Evolutionary conservation across 495 filamentous ascomycete genomes (phyloP).

Genomic region (Tuber melanosporum): DNA sequence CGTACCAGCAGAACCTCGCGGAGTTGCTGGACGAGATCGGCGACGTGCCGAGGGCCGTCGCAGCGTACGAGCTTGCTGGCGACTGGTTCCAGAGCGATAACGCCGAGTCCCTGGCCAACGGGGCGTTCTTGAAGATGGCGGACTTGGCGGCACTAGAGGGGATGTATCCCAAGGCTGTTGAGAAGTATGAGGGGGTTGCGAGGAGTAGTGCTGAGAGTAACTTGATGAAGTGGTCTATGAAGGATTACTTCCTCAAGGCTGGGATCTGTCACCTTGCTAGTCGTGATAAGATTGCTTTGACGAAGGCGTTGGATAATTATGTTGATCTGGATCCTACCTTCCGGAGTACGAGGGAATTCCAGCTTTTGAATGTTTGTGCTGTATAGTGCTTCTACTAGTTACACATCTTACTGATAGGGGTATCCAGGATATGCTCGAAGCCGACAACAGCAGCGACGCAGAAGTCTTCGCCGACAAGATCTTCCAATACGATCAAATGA

Average conservation of each 20-base stretch:
- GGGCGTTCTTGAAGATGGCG: constrained; percentile 78
- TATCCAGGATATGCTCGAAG: constrained; percentile 56
- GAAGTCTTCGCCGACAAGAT: constrained; percentile 79
- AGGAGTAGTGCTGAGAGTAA: constrained; percentile 65
- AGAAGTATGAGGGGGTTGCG: constrained; percentile 74
- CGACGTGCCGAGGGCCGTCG: constrained; percentile 67
- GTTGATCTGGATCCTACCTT: constrained; percentile 75
- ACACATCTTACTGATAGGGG: constrained; percentile 6
- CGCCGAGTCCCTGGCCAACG: constrained; percentile 79
- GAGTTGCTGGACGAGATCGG: constrained; percentile 78
- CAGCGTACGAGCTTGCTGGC: constrained; percentile 72
- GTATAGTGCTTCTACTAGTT: not conserved
- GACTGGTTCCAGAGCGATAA: constrained; percentile 82
- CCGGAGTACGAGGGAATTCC: constrained; percentile 64
- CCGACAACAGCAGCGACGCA: constrained; percentile 65
- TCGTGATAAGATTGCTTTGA: constrained; percentile 64
- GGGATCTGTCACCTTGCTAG: constrained; percentile 75
- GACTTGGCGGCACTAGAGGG: constrained; percentile 73
- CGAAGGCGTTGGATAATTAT: constrained; percentile 72
- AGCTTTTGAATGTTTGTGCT: constrained; percentile 53
- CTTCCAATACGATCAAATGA: constrained; percentile 80
- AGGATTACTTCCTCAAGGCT: constrained; percentile 88
- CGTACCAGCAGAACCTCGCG: constrained; percentile 75
- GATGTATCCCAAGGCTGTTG: constrained; percentile 74
- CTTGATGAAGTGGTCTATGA: constrained; percentile 83